Evolutionary conservation across 2,329 filamentous ascomycete genomes (phyloP).

Genomic region (Coniochaeta ligniaria): DNA sequence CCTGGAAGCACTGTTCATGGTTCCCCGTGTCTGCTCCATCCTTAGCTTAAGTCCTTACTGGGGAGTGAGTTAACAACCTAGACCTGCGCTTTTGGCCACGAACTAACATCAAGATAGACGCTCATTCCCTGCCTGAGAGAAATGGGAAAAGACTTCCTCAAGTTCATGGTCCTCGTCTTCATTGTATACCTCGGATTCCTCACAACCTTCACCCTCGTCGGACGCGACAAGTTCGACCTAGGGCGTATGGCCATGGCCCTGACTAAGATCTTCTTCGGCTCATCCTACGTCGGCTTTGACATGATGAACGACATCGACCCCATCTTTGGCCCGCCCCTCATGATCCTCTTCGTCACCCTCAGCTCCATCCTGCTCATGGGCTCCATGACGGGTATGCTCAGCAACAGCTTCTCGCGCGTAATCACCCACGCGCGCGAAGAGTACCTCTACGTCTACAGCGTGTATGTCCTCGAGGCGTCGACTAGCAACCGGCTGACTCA

Average conservation of each 20-base stretch:
- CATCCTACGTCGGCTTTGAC: slow-evolving; percentile 67
- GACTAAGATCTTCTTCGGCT: slow-evolving; percentile 76
- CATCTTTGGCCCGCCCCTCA: slow-evolving; percentile 52
- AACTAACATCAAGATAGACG: slow-evolving; percentile 31
- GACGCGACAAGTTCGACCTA: slow-evolving; percentile 60
- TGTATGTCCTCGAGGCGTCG: slow-evolving; percentile 59
- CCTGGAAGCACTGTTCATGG: slow-evolving; percentile 81
- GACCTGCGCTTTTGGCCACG: background rate
- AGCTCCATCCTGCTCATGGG: slow-evolving; percentile 75
- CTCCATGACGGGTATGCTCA: slow-evolving; percentile 70
- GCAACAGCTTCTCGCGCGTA: slow-evolving; percentile 63
- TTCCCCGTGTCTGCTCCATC: slow-evolving; percentile 82
- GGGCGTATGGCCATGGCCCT: slow-evolving; percentile 67
- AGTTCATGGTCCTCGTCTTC: slow-evolving; percentile 67
- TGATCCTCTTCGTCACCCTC: slow-evolving; percentile 69
- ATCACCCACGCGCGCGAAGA: slow-evolving; percentile 63
- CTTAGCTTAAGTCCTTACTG: slow-evolving; percentile 85
- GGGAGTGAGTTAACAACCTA: slow-evolving; percentile 34
- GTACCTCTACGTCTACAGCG: slow-evolving; percentile 69
- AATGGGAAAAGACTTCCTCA: slow-evolving; percentile 89
- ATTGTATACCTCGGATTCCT: slow-evolving; percentile 84
- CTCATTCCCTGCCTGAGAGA: slow-evolving; percentile 85
- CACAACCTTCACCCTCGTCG: slow-evolving; percentile 75
- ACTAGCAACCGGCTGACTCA: slow-evolving; percentile 63
- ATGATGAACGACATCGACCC: slow-evolving; percentile 54